Base-by-base conservation (phyloP, 805 yeast genomes). In the Candida ovalis region DNA sequence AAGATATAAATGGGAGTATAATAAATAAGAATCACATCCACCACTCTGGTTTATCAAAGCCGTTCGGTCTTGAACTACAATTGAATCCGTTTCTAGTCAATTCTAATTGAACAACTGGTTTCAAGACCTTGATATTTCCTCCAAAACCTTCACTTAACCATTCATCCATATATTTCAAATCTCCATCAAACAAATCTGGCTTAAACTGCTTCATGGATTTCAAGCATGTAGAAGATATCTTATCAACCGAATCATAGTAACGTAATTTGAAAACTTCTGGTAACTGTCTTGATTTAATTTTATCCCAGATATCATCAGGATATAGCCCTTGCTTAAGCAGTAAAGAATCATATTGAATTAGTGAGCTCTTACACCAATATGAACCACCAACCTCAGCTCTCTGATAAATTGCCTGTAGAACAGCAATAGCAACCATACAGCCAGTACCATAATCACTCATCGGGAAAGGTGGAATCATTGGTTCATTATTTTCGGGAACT, bases 371-470 rank as follows among this genome's bases (percentile, higher is more conserved):
- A 38, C 60, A 60, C 62, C 67, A 61, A 46, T 65, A 67, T 32
- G 62, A 54, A 4, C 71, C 71, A 10, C 71, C 71, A 9, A 46
- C 22, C 12, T 48, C 47, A 18, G 63, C 60, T 40, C 71, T 55
- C 47, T 62, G 52, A 42, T 56, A 58, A 4, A 67, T 46, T 2
- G 64, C 69, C n/a, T 54, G 42, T 35, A 66, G 48, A 18, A 64
- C 67, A 9, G 68, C 63, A 47, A 66, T 60, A 3, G 69, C 62
- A 23, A 62, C 71, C 49, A 63, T 51, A 48, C 67, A 66, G 1
- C 70, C 71, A 23, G 69, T 64, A 19, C 68, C 69, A 50, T 67
- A 67, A 48, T 67, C 71, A 45, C 67, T 58, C 67, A 62, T 67
- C 19, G 71, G 71, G 48, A 67, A 67, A 12, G 69, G 68, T 10